These are phyloP conservation scores for Trametes villosa DNA, from an alignment of 768 basidiomycete genomes.

Conservation along the genomic window DNA sequence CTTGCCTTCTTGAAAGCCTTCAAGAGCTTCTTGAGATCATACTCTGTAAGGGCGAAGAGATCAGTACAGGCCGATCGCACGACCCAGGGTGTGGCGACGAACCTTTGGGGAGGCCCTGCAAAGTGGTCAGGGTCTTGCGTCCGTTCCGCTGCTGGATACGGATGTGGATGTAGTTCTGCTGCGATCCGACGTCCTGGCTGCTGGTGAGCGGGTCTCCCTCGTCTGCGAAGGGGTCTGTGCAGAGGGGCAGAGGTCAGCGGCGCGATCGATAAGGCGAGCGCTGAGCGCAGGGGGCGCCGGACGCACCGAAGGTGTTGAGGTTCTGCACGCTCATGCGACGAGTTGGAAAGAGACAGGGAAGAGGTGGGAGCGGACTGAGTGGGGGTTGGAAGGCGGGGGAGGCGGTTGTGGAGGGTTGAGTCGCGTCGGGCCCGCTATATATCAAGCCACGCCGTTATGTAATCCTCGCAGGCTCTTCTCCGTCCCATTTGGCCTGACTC, in stretches of 20 bases:
- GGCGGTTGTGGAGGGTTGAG: constrained; percentile 19
- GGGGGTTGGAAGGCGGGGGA: constrained; percentile 38
- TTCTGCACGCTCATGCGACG: constrained; percentile 97
- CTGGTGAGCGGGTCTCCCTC: constrained; percentile 82
- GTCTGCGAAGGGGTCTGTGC: constrained; percentile 92
- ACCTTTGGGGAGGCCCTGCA: constrained; percentile 95
- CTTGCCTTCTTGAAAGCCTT: constrained; percentile 98
- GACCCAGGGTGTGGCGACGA: constrained; percentile 34
- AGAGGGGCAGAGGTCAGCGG: constrained; percentile 9
- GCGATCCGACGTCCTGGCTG: constrained; percentile 77
- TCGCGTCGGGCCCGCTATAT: constrained; percentile 24
- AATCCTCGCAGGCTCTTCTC: constrained; percentile 24
- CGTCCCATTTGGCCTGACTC: neutral
- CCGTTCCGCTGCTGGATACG: constrained; percentile 99
- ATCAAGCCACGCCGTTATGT: constrained; percentile 24
- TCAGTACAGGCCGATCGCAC: neutral
- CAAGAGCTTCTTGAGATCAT: constrained; percentile 96
- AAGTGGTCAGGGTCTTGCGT: constrained; percentile 95
- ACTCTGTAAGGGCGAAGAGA: constrained; percentile 56
- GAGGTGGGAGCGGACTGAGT: constrained; percentile 48
- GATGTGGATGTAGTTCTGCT: constrained; percentile 87
- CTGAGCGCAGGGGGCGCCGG: constrained; percentile 1
- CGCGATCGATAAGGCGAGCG: constrained; percentile 26
- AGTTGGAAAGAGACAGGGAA: constrained; percentile 30
- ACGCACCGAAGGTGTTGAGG: constrained; percentile 78